Base-by-base conservation (phyloP, 805 yeast genomes). In the Starmerella roubikii region DNA sequence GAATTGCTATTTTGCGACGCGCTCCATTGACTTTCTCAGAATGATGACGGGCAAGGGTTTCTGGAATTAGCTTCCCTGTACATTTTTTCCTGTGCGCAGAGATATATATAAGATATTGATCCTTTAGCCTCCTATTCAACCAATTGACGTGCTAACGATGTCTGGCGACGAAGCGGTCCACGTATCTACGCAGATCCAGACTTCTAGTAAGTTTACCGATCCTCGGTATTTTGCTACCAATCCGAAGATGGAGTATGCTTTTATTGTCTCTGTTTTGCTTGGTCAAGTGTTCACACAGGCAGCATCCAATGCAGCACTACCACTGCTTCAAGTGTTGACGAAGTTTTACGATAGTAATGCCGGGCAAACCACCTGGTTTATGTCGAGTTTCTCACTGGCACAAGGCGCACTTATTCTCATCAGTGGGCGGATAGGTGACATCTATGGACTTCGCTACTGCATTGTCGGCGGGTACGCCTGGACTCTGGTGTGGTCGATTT, bases 401-500 rank as follows among this genome's bases (percentile, higher is more conserved):
- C 72, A 77, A 7, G 86, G 88, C 11, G 76, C 88, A 0, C 74
- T 79, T 45, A 78, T 79, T 34, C 57, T 79, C 22, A 63, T 74
- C 4, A 68, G 78, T 29, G 88, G 88, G 13, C 65, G 75, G 38
- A 53, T 77, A 35, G 88, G 91, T 29, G 91, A 80, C 50, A 58
- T 78, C 12, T 72, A 71, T 46, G 88, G 88, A 0, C 61, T 76
- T 37, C 74, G 72, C 41, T 58, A 54, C 31, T 55, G 72, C 11
- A 64, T 75, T 37, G 31, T 72, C 0, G 47, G 62, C 8, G 83
- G 86, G 1, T 73, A 74, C 55, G 35, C 57, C 10, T 69, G 79
- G 72, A 56, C 67, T 3, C 51, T 66, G 0, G 23, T 76, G 0
- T 75, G 84, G 78, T 59, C 74, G 1, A 48, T 78, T 35, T 56